Percentiles rank a stretch among this genome's conserved stretches.
phyloP scores from a whole-genome alignment of 768 basidiomycete species.

The Pholiota molesta region DNA sequence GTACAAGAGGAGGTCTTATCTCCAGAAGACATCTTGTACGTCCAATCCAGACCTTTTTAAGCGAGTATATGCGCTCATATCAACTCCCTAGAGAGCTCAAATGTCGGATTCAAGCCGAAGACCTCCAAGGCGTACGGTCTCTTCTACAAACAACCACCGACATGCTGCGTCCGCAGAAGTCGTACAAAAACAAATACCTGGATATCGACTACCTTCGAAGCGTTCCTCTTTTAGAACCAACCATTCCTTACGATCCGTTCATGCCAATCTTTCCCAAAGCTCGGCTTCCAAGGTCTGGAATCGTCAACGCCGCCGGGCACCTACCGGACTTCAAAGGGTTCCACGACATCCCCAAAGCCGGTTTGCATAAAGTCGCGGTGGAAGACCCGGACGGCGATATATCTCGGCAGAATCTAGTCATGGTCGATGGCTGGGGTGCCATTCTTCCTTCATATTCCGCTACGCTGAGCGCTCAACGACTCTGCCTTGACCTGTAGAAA shows the following conservation, averaged over 20 bases:
- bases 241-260: conserved; percentile 24
- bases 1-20: conserved; percentile 16
- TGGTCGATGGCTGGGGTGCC: conserved; percentile 69
- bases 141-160: conserved; percentile 23
- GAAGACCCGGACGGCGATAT: conserved; percentile 45
- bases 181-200: conserved; percentile 29
- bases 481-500: conserved; percentile 27
- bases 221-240: not conserved
- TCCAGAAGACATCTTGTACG: conserved; percentile 29
- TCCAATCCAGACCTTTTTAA: not conserved
- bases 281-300: conserved; percentile 22
- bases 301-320: not conserved
- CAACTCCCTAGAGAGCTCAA: conserved; percentile 22
- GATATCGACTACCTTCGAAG: conserved; percentile 21
- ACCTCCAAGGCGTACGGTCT: conserved; percentile 17
- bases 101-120: conserved; percentile 33
- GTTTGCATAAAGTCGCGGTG: conserved; percentile 17
- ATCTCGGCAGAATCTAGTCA: conserved; percentile 51
- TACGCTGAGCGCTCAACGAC: not conserved
- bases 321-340: conserved; percentile 14
- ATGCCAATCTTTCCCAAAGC: conserved; percentile 47
- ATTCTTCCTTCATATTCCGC: conserved; percentile 23
- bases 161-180: conserved; percentile 22
- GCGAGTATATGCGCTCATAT: not conserved
- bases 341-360: conserved; percentile 10